phyloP scores from a whole-genome alignment of 331 rosid genomes.

The Malus hybrid region DNA sequence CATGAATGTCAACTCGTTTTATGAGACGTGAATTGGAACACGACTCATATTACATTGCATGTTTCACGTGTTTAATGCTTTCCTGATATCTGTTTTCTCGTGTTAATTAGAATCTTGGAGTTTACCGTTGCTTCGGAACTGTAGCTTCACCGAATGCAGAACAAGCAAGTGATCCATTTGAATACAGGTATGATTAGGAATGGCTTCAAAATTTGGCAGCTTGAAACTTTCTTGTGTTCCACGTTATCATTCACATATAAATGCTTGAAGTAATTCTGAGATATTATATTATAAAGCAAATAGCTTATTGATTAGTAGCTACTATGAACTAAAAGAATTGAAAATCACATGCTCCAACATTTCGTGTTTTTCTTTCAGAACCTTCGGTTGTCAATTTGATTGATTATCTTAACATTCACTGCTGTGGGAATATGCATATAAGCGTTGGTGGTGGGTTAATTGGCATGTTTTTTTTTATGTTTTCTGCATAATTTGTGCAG shows the following conservation, averaged over 20 bases:
- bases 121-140: not conserved
- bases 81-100: not conserved
- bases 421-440: not conserved
- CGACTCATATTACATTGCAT: not conserved
- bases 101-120: constrained; percentile 1
- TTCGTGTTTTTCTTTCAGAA: not conserved
- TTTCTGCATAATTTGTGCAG: not conserved
- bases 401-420: not conserved
- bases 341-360: not conserved
- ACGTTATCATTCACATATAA: not conserved
- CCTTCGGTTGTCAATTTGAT: too few relatives aligned
- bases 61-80: not conserved
- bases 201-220: not conserved
- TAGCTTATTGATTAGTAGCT: not conserved
- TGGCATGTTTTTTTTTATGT: not conserved
- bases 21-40: too few relatives aligned
- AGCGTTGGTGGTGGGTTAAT: not conserved
- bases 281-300: not conserved
- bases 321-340: not conserved
- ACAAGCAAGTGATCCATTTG: constrained; percentile 17
- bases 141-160: not conserved
- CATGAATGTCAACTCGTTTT: too few relatives aligned
- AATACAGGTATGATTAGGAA: constrained; percentile 18
- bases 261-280: not conserved
- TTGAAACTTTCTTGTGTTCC: not conserved